Percentiles rank a stretch among this genome's conserved stretches.
These are phyloP conservation scores for Diaporthe citri DNA, from an alignment of 2,329 filamentous ascomycete genomes.

Conservation along the genomic window DNA sequence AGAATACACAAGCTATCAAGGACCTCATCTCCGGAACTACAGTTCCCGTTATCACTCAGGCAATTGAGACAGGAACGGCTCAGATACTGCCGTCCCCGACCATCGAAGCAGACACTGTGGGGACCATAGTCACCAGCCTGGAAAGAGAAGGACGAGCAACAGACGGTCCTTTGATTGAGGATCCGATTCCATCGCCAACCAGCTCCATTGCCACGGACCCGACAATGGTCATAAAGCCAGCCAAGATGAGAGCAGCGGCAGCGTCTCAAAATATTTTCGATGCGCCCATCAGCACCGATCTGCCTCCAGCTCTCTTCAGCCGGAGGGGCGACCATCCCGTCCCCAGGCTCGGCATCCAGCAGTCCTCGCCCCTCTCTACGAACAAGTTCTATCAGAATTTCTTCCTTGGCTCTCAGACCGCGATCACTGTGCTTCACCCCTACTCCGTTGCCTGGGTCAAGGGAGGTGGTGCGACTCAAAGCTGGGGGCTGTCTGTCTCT, in stretches of 20 bases:
- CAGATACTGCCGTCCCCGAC: slow-evolving; percentile 51
- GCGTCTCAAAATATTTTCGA: slow-evolving; percentile 65
- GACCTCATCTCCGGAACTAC: slow-evolving; percentile 33
- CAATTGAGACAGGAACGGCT: slow-evolving; percentile 47
- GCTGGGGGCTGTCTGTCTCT: slow-evolving; percentile 83
- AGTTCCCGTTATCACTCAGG: slow-evolving; percentile 49
- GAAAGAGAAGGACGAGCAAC: slow-evolving; percentile 45
- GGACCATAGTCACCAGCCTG: slow-evolving; percentile 49
- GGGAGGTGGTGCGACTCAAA: slow-evolving; percentile 71
- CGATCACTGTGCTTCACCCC: slow-evolving; percentile 80
- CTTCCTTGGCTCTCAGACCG: slow-evolving; percentile 79
- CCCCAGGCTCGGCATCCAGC: slow-evolving; percentile 63
- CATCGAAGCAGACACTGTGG: slow-evolving; percentile 48
- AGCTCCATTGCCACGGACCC: slow-evolving; percentile 20
- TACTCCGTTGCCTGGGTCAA: slow-evolving; percentile 78
- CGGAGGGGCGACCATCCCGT: slow-evolving; percentile 70
- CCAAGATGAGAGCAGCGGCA: slow-evolving; percentile 41
- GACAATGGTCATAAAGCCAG: slow-evolving; percentile 43
- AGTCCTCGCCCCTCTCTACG: slow-evolving; percentile 70
- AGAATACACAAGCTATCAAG: slow-evolving; percentile 30
- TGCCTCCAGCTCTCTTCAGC: slow-evolving; percentile 62
- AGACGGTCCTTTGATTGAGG: slow-evolving; percentile 45
- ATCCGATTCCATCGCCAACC: slow-evolving; percentile 36
- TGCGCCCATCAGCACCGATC: slow-evolving; percentile 63
- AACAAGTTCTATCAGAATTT: slow-evolving; percentile 89